phyloP scores from a whole-genome alignment of 2,329 filamentous ascomycete genomes.

The Penicillium aurantiogriseum region DNA sequence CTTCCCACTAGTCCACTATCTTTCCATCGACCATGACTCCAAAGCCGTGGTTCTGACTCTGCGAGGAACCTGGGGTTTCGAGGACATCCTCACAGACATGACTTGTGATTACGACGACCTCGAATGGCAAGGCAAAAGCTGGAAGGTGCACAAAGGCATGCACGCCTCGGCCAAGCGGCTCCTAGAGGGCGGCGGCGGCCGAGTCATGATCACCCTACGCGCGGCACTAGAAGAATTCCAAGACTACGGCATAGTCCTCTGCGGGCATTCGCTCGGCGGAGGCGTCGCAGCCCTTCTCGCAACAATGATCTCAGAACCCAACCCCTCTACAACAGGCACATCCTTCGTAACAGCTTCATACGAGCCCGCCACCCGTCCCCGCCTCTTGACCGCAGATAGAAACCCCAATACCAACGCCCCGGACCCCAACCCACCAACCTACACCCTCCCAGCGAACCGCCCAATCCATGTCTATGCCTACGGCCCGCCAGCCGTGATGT shows the following conservation, averaged over 20 bases:
- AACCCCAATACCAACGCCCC: slow-evolving; percentile 19
- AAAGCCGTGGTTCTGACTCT: slow-evolving; percentile 72
- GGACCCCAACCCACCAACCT: slow-evolving; percentile 19
- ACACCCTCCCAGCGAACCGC: slow-evolving; percentile 63
- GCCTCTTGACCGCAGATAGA: slow-evolving; percentile 35
- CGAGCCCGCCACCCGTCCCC: slow-evolving; percentile 36
- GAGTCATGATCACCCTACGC: slow-evolving; percentile 64
- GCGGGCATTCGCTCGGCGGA: slow-evolving; percentile 67
- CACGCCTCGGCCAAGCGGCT: slow-evolving; percentile 68
- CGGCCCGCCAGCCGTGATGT: slow-evolving; percentile 71
- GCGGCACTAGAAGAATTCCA: slow-evolving; percentile 65
- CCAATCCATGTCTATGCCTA: slow-evolving; percentile 79
- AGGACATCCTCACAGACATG: slow-evolving; percentile 71
- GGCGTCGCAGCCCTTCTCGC: slow-evolving; percentile 69
- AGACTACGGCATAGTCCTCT: slow-evolving; percentile 68
- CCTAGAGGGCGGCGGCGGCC: slow-evolving; percentile 65
- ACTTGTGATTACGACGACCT: slow-evolving; percentile 69
- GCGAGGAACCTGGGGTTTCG: slow-evolving; percentile 69
- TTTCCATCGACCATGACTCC: slow-evolving; percentile 68
- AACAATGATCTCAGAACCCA: slow-evolving; percentile 67
- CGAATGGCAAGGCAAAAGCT: slow-evolving; percentile 59
- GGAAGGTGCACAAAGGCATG: slow-evolving; percentile 72
- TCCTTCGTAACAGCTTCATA: slow-evolving; percentile 62
- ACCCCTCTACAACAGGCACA: slow-evolving; percentile 48
- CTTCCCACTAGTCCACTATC: slow-evolving; percentile 70